phyloP scores from a whole-genome alignment of 257 asterid genomes.

The Eucommia ulmoides region DNA sequence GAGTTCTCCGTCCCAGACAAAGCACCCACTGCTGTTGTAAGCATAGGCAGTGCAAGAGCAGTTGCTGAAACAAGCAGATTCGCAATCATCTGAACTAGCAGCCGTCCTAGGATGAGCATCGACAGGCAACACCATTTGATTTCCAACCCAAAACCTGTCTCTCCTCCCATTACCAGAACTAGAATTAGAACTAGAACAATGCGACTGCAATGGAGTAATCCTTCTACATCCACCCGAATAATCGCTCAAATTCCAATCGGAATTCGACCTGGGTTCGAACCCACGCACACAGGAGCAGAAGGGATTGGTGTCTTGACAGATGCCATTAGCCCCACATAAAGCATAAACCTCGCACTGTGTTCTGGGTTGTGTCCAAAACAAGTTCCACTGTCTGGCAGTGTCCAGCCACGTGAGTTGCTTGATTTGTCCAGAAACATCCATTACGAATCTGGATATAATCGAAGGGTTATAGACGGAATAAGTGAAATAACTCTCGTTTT shows the following conservation, averaged over 20 bases:
- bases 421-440: conserved; percentile 1
- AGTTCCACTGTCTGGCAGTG: background rate
- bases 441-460: background rate
- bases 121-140: conserved; percentile 14
- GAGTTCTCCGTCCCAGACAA: conserved; percentile 24
- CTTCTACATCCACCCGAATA: conserved; percentile 20
- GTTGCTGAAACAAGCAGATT: conserved; percentile 22
- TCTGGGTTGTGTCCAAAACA: background rate
- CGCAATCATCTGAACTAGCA: conserved; percentile 20
- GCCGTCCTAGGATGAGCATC: conserved; percentile 5
- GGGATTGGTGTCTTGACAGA: background rate
- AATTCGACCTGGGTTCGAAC: background rate
- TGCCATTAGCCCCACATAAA: conserved; percentile 6
- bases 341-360: conserved; percentile 3
- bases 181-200: too few species aligned
- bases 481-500: conserved; percentile 1
- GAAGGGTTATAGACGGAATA: background rate
- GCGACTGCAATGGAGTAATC: conserved; percentile 16
- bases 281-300: conserved; percentile 5
- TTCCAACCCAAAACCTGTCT: conserved; percentile 16
- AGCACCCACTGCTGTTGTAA: conserved; percentile 21
- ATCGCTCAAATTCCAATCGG: background rate
- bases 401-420: background rate
- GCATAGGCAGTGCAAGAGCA: conserved; percentile 41
- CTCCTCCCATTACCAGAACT: conserved; percentile 12